Conservation (phyloP, 73 alveolate genomes). For the Symbiodinium natans region DNA sequence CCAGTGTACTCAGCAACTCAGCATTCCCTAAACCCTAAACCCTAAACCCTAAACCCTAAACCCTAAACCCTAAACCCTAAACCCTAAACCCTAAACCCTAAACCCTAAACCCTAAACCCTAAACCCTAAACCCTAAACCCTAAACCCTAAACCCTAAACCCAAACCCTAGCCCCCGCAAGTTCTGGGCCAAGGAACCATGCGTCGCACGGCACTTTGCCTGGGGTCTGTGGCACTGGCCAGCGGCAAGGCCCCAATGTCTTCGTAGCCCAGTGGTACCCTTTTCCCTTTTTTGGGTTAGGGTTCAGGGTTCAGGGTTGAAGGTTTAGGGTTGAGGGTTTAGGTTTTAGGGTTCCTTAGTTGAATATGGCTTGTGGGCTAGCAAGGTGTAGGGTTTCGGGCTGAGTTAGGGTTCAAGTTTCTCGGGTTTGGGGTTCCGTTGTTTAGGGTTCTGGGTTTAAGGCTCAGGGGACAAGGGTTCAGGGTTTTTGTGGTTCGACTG, state of each 20-base stretch:
- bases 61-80: no score
- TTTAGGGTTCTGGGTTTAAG: neutral
- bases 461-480: neutral
- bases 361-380: no score
- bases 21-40: neutral
- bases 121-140: no score
- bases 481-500: neutral
- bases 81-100: no score
- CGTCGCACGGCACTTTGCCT: neutral
- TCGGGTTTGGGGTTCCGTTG: neutral
- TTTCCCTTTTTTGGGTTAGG: neutral
- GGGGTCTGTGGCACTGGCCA: conserved; percentile 5
- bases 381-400: no score
- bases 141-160: neutral
- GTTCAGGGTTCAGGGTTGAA: neutral
- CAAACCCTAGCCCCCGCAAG: neutral
- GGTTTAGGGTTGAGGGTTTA: neutral
- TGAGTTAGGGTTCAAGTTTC: no score
- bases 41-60: neutral
- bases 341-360: no score
- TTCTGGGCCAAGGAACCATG: neutral
- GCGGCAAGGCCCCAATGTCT: neutral
- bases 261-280: no score
- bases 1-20: no score
- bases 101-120: no score